phyloP scores from a whole-genome alignment of 2,329 filamentous ascomycete genomes.

The Colletotrichum brevisporum region DNA sequence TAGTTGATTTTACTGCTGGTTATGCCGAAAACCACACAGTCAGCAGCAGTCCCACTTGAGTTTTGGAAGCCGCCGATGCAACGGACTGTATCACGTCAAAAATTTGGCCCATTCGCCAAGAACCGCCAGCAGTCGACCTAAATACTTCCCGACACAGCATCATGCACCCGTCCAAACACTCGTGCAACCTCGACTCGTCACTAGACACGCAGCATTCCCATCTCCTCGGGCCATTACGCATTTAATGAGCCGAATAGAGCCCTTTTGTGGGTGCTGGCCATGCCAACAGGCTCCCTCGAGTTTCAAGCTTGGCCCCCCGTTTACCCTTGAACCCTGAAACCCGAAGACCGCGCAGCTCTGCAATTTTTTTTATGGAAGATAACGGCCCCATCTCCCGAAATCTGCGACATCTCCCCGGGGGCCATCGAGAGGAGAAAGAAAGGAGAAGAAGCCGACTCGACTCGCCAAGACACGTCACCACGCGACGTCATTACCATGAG shows the following conservation, averaged over 20 bases:
- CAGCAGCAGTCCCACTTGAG: too few relatives aligned
- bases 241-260: neutral
- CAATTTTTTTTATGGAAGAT: neutral
- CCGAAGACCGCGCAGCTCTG: neutral
- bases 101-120: too few relatives aligned
- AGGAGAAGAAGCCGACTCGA: neutral
- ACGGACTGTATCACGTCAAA: too few relatives aligned
- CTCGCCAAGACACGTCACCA: slow-evolving; percentile 23
- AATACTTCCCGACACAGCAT: neutral
- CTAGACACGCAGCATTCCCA: neutral
- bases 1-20: too few relatives aligned
- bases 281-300: neutral
- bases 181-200: neutral
- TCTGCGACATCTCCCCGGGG: neutral
- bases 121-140: neutral
- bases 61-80: too few relatives aligned
- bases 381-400: neutral
- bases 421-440: too few relatives aligned
- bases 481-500: slow-evolving; percentile 16
- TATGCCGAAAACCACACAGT: too few relatives aligned
- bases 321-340: neutral
- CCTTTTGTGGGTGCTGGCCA: neutral
- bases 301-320: neutral
- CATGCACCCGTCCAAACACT: neutral
- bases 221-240: neutral